Evolutionary conservation across 257 asterid species (phyloP).

Genomic region (Lavandula angustifolia): DNA sequence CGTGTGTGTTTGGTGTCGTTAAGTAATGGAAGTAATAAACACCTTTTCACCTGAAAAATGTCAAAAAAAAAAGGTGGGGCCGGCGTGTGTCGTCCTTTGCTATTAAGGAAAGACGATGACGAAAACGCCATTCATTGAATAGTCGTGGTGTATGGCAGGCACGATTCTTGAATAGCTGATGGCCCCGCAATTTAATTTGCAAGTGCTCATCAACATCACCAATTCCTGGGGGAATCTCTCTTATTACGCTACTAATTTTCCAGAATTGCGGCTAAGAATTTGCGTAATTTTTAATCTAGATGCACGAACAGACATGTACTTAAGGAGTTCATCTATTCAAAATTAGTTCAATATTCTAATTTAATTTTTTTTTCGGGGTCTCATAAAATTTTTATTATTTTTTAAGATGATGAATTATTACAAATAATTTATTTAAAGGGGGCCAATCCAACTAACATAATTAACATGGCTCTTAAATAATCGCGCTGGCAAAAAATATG

Average conservation of each 20-base stretch:
- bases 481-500: too few relatives aligned
- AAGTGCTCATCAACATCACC: conserved; percentile 43
- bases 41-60: conserved; percentile 26
- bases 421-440: too few relatives aligned
- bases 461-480: too few relatives aligned
- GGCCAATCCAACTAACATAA: too few relatives aligned
- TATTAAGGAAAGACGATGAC: conserved; percentile 29
- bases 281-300: neutral
- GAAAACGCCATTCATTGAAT: conserved; percentile 18
- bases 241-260: neutral
- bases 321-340: too few relatives aligned
- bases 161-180: too few relatives aligned
- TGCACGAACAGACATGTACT: too few relatives aligned
- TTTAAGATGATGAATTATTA: too few relatives aligned
- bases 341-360: too few relatives aligned
- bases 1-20: neutral
- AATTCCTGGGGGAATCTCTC: conserved; percentile 15
- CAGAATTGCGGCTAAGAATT: neutral
- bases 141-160: too few relatives aligned
- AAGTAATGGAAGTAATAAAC: conserved; percentile 16
- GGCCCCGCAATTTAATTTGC: neutral
- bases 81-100: conserved; percentile 42
- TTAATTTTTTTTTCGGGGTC: too few relatives aligned
- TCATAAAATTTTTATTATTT: too few relatives aligned
- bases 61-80: conserved; percentile 21